Conservation (phyloP, 768 basidiomycete genomes). For the Suillus lakei region DNA sequence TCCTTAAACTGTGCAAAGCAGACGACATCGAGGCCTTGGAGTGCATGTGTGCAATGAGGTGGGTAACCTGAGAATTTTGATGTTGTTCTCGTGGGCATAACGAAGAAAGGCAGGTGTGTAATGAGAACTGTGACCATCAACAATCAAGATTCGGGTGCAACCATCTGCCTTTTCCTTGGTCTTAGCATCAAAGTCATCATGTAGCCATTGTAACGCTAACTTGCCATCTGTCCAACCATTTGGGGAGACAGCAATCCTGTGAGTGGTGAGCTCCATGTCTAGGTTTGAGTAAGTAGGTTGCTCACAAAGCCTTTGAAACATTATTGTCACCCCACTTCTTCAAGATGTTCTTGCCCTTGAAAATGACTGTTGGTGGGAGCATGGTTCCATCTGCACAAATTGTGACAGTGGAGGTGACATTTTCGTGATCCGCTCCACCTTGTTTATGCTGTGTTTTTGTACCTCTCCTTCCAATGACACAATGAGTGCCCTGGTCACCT, state of each 20-base stretch:
- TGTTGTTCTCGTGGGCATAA: constrained; percentile 39
- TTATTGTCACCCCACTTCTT: constrained; percentile 41
- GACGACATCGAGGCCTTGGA: constrained; percentile 33
- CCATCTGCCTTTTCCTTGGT: constrained; percentile 42
- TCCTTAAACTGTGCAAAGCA: constrained; percentile 27
- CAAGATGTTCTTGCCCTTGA: constrained; percentile 40
- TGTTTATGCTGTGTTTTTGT: constrained; percentile 37
- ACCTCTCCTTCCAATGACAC: constrained; percentile 15
- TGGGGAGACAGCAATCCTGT: constrained; percentile 18
- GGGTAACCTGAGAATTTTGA: constrained; percentile 44
- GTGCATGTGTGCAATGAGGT: constrained; percentile 16
- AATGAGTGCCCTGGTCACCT: constrained; percentile 11
- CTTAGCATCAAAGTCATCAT: constrained; percentile 36
- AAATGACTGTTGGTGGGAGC: constrained; percentile 40
- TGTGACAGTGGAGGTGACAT: constrained; percentile 21
- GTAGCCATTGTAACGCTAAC: constrained; percentile 18
- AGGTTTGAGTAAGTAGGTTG: constrained; percentile 1
- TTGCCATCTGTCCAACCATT: constrained; percentile 30
- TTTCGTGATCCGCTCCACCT: constrained; percentile 37
- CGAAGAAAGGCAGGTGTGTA: constrained; percentile 38
- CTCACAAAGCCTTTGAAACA: constrained; percentile 38
- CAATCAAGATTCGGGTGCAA: constrained; percentile 33
- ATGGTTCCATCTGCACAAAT: constrained; percentile 45
- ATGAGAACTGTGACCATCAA: constrained; percentile 51
- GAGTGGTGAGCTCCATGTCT: not conserved